Evolutionary conservation across 106 monocot genomes (phyloP), one percentile per base, ranked within the genome.

Genomic region (Dendrobium huoshanense): DNA sequence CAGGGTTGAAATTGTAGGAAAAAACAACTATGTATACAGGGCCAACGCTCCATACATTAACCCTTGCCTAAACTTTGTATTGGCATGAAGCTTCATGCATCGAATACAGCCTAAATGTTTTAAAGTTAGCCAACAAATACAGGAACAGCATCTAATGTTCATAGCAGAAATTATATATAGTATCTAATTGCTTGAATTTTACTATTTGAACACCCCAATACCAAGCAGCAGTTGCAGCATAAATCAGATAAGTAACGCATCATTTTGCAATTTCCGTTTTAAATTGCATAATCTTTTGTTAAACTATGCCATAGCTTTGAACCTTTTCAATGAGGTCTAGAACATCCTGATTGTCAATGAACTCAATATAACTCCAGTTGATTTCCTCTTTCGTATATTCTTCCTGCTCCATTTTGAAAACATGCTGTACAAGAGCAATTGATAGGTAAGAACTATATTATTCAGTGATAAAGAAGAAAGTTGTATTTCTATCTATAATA

Each of bases 321-420:
- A 92, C 95, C 92, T 95, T 95, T 81, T 95, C 95, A 77, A 94
- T 90, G 80, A 96, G 85, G 79, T 96, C 96, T 68, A 96, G 88
- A 49, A 96, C 85, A 94, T 96, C 96, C 83, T 96, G 90, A 79
- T 96, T 96, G 89, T 96, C 96, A 82, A 92, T 86, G 85, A 96
- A 96, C 45, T 96, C 94, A 55, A 96, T 96, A 79, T 96, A 94
- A 81, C 96, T 96, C 94, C 96, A 96, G 61, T 96, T 80, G 33
- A 96, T 96, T 81, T 92, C 88, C 82, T 96, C 94, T 80, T 88
- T 96, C 20, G 91, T 89, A 79, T 92, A 95, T 78, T 92, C 95
- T 51, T 92, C 92, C 75, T 96, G 93, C 81, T 93, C 93, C 89
- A 89, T 91, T 86, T 96, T 96, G 70, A 96, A 96, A 72, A 94